A percentile compares a stretch with the other conserved stretches of the same genome.
Evolutionary conservation across 331 rosid species (phyloP).

Genomic region (Malus hybrid): DNA sequence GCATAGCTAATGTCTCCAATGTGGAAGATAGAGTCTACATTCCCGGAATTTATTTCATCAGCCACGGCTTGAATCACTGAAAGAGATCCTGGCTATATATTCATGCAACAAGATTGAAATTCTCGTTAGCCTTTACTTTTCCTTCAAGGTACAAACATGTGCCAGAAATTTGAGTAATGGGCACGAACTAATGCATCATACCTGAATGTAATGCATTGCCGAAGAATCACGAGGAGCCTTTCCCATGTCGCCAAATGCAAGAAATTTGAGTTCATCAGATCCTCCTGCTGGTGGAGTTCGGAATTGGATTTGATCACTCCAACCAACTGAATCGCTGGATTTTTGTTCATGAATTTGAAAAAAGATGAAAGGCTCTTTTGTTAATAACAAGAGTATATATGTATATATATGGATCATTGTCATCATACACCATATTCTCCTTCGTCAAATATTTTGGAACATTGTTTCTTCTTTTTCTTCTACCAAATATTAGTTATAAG

Average conservation of each 20-base stretch:
- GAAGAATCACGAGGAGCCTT: slow-evolving; percentile 79
- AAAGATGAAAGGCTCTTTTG: neutral
- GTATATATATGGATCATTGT: neutral
- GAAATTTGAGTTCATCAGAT: slow-evolving; percentile 48
- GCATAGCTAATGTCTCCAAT: slow-evolving; percentile 94
- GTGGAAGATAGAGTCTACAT: slow-evolving; percentile 58
- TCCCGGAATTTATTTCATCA: slow-evolving; percentile 36
- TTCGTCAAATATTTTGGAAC: neutral
- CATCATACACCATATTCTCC: neutral
- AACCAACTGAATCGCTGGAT: slow-evolving; percentile 55
- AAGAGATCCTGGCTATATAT: slow-evolving; percentile 70
- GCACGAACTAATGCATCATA: neutral
- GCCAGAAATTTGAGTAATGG: no score
- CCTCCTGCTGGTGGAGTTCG: slow-evolving; percentile 80
- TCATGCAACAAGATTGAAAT: neutral
- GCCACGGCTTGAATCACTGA: slow-evolving; percentile 50
- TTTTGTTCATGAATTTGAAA: neutral
- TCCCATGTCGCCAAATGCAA: slow-evolving; percentile 86
- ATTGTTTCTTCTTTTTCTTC: neutral
- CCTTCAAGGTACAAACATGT: neutral
- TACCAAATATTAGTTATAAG: neutral
- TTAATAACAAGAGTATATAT: neutral
- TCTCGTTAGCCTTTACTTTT: neutral
- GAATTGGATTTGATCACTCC: slow-evolving; percentile 56
- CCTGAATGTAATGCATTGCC: slow-evolving; percentile 85